Conservation (phyloP, 108 stramenopile genomes). For the Phaeodactylum tricornutum region DNA sequence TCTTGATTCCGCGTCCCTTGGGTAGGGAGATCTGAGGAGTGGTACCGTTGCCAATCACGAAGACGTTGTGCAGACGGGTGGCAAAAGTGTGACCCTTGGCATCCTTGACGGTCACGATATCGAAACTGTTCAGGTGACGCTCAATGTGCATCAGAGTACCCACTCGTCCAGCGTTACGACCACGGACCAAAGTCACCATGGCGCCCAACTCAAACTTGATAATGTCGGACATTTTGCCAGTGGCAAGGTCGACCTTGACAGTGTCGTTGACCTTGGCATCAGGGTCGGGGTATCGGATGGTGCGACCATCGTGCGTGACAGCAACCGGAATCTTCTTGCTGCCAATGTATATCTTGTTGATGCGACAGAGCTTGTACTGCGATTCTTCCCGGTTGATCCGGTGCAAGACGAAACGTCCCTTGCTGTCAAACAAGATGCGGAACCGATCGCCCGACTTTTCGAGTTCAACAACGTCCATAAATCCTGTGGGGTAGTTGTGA, state of each 20-base stretch:
- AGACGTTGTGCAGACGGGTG: slow-evolving; percentile 92
- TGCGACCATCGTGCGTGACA: slow-evolving; percentile 99
- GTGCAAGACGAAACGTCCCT: slow-evolving; percentile 97
- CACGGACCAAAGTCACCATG: slow-evolving; percentile 92
- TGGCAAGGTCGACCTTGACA: slow-evolving; percentile 93
- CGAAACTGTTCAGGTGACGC: slow-evolving; percentile 97
- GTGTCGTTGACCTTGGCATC: slow-evolving; percentile 96
- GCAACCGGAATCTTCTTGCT: slow-evolving; percentile 94
- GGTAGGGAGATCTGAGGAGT: slow-evolving; percentile 90
- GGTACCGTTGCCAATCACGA: slow-evolving; percentile 89
- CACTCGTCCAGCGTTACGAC: slow-evolving; percentile 96
- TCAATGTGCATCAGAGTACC: slow-evolving; percentile 94
- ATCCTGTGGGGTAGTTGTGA: slow-evolving; percentile 96
- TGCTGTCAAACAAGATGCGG: slow-evolving; percentile 97
- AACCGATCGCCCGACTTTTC: slow-evolving; percentile 94
- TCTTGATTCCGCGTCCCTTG: slow-evolving; percentile 99
- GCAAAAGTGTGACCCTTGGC: slow-evolving; percentile 94
- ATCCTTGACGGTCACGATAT: slow-evolving; percentile 97
- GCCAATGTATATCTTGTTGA: slow-evolving; percentile 85
- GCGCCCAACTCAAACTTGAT: slow-evolving; percentile 96
- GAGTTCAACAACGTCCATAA: slow-evolving; percentile 97
- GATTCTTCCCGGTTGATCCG: slow-evolving; percentile 88
- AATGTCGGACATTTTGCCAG: slow-evolving; percentile 91
- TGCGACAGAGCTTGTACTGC: slow-evolving; percentile 97
- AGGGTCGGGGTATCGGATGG: slow-evolving; percentile 98